Evolutionary conservation across 257 asterid genomes (phyloP).

Genomic region (Marsdenia floribunda): DNA sequence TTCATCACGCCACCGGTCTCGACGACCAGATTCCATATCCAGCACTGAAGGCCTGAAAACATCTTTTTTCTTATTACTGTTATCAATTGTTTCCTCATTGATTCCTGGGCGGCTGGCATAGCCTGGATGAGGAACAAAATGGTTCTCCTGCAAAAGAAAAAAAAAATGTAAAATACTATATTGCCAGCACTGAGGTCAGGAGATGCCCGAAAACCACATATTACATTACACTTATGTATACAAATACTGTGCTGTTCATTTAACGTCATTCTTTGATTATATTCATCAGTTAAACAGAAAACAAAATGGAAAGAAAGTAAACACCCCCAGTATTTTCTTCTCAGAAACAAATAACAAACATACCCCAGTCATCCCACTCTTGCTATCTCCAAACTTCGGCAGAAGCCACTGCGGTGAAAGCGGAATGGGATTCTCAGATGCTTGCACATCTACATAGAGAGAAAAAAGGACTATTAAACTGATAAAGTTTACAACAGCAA

Average conservation of each 20-base stretch:
- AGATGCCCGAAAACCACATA: not conserved
- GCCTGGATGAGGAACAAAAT: conserved; percentile 35
- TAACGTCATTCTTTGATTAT: not conserved
- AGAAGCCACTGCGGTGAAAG: conserved; percentile 98
- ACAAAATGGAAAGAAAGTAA: conserved; percentile 3
- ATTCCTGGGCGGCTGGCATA: conserved; percentile 39
- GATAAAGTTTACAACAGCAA: not conserved
- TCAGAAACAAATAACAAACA: conserved; percentile 24
- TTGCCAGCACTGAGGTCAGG: not conserved
- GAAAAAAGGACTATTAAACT: conserved; percentile 6
- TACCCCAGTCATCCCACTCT: conserved; percentile 70
- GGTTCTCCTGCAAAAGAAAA: conserved; percentile 51
- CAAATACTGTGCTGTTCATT: not conserved
- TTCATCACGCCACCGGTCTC: conserved; percentile 95
- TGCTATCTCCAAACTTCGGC: conserved; percentile 76
- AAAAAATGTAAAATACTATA: not conserved
- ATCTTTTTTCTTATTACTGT: conserved; percentile 59
- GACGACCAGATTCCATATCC: conserved; percentile 69
- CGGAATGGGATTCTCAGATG: conserved; percentile 65
- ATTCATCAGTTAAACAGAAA: conserved; percentile 1
- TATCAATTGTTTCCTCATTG: conserved; percentile 47
- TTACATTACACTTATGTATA: not conserved
- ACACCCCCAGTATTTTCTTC: not conserved
- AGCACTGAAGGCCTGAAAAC: conserved; percentile 92
- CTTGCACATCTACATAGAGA: conserved; percentile 55